Conservation (phyloP, 176 grass and related monocot genomes). For the Phyllostachys edulis region DNA sequence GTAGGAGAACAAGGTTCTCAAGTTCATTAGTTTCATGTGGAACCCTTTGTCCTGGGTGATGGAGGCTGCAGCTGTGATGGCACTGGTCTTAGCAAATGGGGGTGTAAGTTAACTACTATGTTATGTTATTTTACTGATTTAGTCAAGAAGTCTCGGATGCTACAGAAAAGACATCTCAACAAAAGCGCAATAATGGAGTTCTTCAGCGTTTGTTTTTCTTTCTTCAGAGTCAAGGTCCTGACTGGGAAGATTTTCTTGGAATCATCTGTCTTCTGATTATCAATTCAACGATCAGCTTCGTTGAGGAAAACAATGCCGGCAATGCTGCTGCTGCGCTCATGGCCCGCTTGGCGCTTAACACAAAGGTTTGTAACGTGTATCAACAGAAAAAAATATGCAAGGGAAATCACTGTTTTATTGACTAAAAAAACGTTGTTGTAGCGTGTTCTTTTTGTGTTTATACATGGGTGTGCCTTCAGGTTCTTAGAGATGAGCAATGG, state of each 20-base stretch:
- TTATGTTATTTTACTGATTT: no score
- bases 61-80: constrained; percentile 81
- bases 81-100: constrained; percentile 68
- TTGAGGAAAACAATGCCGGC: constrained; percentile 85
- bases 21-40: constrained; percentile 88
- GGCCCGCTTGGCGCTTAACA: constrained; percentile 60
- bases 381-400: neutral
- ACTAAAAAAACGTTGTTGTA: no score
- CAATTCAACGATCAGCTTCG: constrained; percentile 85
- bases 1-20: constrained; percentile 77
- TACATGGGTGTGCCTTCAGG: constrained; percentile 23
- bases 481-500: constrained; percentile 70
- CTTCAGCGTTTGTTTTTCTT: neutral
- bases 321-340: constrained; percentile 71
- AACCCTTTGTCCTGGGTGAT: constrained; percentile 92
- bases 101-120: constrained; percentile 46
- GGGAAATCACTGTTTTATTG: neutral
- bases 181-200: neutral
- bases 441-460: neutral
- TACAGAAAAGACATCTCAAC: neutral
- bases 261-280: constrained; percentile 71
- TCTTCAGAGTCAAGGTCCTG: constrained; percentile 55
- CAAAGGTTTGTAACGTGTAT: constrained; percentile 43
- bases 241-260: constrained; percentile 85
- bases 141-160: no score